These are phyloP conservation scores for Eleusine coracana DNA, from an alignment of 176 grass and related monocot genomes.

Conservation along the genomic window DNA sequence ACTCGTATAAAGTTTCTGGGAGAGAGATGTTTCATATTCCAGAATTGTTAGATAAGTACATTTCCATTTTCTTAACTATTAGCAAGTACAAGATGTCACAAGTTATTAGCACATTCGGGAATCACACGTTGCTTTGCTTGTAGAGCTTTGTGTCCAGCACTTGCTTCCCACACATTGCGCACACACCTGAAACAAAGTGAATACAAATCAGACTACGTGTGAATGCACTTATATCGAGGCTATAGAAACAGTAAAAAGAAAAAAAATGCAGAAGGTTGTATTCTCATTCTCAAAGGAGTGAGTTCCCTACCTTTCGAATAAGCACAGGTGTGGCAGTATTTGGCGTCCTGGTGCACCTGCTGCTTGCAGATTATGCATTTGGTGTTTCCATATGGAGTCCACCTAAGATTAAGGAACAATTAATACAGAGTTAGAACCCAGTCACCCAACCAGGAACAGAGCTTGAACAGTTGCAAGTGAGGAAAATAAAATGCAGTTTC, in stretches of 20 bases:
- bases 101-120: neutral
- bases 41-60: conserved; percentile 42
- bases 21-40: neutral
- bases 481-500: neutral
- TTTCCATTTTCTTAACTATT: neutral
- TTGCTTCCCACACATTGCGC: conserved; percentile 97
- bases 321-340: conserved; percentile 97
- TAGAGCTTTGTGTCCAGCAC: conserved; percentile 93
- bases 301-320: conserved; percentile 86
- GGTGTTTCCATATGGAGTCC: conserved; percentile 89
- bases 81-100: neutral
- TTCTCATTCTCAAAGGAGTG: neutral
- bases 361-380: conserved; percentile 97
- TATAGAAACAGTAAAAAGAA: neutral
- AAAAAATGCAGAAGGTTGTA: neutral
- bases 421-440: neutral
- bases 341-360: conserved; percentile 95
- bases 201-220: conserved; percentile 2
- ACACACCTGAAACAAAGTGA: conserved; percentile 61
- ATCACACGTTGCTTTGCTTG: conserved; percentile 97
- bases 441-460: neutral
- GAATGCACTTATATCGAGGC: neutral
- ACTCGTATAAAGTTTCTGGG: neutral
- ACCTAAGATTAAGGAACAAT: conserved; percentile 54
- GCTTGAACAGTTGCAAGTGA: neutral